Evolutionary conservation across 2,329 filamentous ascomycete species (phyloP).

Genomic region (Periglandula ipomoeae): DNA sequence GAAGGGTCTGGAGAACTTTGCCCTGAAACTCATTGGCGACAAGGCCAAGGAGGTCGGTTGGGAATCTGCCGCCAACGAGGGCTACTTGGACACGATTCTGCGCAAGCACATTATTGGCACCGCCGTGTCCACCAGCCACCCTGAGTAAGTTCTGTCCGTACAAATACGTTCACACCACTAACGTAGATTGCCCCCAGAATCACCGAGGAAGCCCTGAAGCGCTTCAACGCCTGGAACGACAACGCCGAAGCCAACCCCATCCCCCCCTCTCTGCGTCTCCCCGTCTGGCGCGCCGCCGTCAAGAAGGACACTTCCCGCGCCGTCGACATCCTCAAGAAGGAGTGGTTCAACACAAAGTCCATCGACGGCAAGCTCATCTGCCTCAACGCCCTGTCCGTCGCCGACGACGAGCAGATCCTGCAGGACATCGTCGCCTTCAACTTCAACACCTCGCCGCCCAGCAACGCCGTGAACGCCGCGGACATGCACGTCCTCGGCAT

Average conservation of each 20-base stretch:
- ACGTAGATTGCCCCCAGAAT: slow-evolving; percentile 35
- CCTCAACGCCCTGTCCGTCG: slow-evolving; percentile 65
- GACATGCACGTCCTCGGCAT: slow-evolving; percentile 80
- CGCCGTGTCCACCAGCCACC: slow-evolving; percentile 68
- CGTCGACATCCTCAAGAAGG: slow-evolving; percentile 70
- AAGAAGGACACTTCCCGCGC: slow-evolving; percentile 57
- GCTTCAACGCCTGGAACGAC: slow-evolving; percentile 71
- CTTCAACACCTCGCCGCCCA: slow-evolving; percentile 53
- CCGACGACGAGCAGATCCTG: slow-evolving; percentile 60
- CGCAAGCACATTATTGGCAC: slow-evolving; percentile 71
- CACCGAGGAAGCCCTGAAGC: slow-evolving; percentile 63
- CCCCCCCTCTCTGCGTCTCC: slow-evolving; percentile 69
- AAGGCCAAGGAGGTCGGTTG: slow-evolving; percentile 77
- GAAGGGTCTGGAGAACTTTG: slow-evolving; percentile 67
- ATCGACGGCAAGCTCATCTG: slow-evolving; percentile 88
- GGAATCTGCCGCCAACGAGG: slow-evolving; percentile 69
- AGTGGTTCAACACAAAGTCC: slow-evolving; percentile 73
- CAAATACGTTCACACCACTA: background rate
- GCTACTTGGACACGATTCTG: slow-evolving; percentile 73
- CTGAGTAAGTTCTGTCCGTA: slow-evolving; percentile 45
- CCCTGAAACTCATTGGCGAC: slow-evolving; percentile 63
- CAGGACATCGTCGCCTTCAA: slow-evolving; percentile 65
- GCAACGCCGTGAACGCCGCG: slow-evolving; percentile 65
- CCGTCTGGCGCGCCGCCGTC: slow-evolving; percentile 73
- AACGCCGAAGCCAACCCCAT: slow-evolving; percentile 61